Evolutionary conservation across 805 yeast species (phyloP), one percentile per base, ranked within the genome.

Genomic region (Schizosaccharomyces lindneri): DNA sequence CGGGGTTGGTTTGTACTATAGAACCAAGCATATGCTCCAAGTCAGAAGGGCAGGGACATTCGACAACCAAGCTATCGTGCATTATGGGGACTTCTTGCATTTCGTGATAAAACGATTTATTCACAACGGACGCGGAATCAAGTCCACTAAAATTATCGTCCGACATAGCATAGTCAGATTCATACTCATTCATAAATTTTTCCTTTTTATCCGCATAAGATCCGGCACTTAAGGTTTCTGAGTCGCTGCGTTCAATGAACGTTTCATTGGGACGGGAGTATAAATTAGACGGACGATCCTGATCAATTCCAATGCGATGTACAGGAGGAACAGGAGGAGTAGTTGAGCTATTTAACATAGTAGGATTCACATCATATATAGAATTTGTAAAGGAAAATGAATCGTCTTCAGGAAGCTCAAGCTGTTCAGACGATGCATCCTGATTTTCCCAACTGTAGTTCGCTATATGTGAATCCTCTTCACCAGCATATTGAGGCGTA

Each of bases 21-120:
- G 74, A 69, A 29, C 62, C 60, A 21, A 62, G 61, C 59, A 73
- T 72, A 55, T 17, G 15, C 7, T 84, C 72, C 61, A 87, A 75
- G 60, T 80, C 77, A 39, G 80, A 78, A n/a, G 94, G 82, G 1
- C 87, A 89, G 11, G 95, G 95, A 68, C 95, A 87, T 71, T 87
- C 95, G 63, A 87, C 77, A 43, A 87, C 86, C 69, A 87, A 78
- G 68, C 87, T 87, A 62, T 95, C 95, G 64, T 79, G 77, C 69
- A 79, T 81, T 70, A 82, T 74, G 59, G 76, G 69, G 46, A 83
- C 83, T 60, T 77, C 73, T 62, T 71, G 73, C 60, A 68, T 65
- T 19, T 21, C 27, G 27, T 46, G 27, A 36, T 36, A 36, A 36
- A 13, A 9, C 4, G 41, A 36, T 11, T 13, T 36, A 13, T 36